These are phyloP conservation scores for Penicillium roqueforti DNA, from an alignment of 495 filamentous ascomycete genomes.

Conservation along the genomic window DNA sequence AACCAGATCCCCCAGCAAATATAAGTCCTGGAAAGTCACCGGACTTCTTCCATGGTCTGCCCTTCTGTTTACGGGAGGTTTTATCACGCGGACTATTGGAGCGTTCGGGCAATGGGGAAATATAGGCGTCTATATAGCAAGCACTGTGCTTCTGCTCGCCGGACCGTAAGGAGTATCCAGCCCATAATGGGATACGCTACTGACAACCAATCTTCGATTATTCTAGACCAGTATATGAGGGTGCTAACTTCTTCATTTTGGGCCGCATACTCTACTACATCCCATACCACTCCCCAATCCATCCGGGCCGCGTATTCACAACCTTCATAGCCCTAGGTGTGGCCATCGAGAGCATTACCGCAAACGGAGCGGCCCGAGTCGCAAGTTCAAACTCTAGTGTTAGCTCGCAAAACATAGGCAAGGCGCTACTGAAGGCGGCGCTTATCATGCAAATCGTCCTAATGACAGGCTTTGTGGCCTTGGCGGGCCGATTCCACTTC, in stretches of 20 bases:
- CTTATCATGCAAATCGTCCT: constrained; percentile 65
- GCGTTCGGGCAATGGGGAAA: constrained; percentile 56
- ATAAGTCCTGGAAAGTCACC: constrained; percentile 50
- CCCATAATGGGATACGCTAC: neutral
- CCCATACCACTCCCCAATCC: constrained; percentile 71
- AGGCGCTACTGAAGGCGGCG: constrained; percentile 58
- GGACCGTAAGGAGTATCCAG: constrained; percentile 52
- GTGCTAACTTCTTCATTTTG: constrained; percentile 71
- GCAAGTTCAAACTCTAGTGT: constrained; percentile 45
- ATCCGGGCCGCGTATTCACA: constrained; percentile 70
- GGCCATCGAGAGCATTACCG: constrained; percentile 63
- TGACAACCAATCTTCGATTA: neutral
- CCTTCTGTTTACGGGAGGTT: constrained; percentile 53
- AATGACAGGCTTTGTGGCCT: constrained; percentile 54
- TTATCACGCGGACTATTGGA: constrained; percentile 51
- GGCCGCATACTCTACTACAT: constrained; percentile 76
- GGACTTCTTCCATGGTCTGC: constrained; percentile 52
- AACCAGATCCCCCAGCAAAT: constrained; percentile 29
- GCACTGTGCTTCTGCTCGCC: constrained; percentile 56
- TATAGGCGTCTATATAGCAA: constrained; percentile 54
- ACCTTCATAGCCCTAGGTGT: constrained; percentile 66
- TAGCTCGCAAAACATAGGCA: constrained; percentile 48
- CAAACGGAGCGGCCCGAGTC: constrained; percentile 59
- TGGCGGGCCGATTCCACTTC: constrained; percentile 56
- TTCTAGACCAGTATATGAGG: constrained; percentile 63